Percentiles rank a stretch among this genome's conserved stretches.
Evolutionary conservation across 257 asterid genomes (phyloP).

Genomic region (Rehmannia glutinosa): DNA sequence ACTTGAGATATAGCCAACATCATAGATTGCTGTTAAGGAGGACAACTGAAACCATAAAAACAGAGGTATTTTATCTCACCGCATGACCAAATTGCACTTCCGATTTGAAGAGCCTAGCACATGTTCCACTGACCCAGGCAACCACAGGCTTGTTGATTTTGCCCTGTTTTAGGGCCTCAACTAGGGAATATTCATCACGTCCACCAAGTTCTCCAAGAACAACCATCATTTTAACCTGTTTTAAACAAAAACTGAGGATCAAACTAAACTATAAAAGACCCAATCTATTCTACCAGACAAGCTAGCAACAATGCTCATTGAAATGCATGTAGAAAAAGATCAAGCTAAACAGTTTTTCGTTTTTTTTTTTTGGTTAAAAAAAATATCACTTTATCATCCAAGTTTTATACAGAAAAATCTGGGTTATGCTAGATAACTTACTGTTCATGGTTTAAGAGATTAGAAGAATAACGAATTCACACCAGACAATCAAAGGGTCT

Average conservation of each 20-base stretch:
- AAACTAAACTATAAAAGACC: slow-evolving; percentile 8
- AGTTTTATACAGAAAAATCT: too few relatives aligned
- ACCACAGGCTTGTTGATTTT: slow-evolving; percentile 90
- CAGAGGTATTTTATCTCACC: slow-evolving; percentile 43
- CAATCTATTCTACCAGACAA: neutral
- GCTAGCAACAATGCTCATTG: neutral
- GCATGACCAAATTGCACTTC: slow-evolving; percentile 99
- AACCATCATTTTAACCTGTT: slow-evolving; percentile 85
- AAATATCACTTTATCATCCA: neutral
- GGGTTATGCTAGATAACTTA: slow-evolving; percentile 7
- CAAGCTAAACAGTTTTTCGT: neutral
- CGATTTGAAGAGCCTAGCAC: slow-evolving; percentile 96
- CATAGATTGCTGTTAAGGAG: neutral
- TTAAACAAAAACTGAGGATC: slow-evolving; percentile 15
- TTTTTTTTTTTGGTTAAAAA: neutral
- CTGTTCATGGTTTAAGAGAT: neutral
- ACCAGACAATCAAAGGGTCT: neutral
- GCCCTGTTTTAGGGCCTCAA: slow-evolving; percentile 96
- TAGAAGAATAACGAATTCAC: neutral
- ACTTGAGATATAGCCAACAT: slow-evolving; percentile 9
- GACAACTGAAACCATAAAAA: neutral
- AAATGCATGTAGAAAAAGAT: slow-evolving; percentile 10
- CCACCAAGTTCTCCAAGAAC: slow-evolving; percentile 99
- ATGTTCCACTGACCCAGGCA: slow-evolving; percentile 99
- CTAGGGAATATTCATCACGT: slow-evolving; percentile 95